Percentiles rank a stretch among this genome's conserved stretches.
phyloP scores from a whole-genome alignment of 2,329 filamentous ascomycete genomes.

The Ceratocystis cubensis region DNA sequence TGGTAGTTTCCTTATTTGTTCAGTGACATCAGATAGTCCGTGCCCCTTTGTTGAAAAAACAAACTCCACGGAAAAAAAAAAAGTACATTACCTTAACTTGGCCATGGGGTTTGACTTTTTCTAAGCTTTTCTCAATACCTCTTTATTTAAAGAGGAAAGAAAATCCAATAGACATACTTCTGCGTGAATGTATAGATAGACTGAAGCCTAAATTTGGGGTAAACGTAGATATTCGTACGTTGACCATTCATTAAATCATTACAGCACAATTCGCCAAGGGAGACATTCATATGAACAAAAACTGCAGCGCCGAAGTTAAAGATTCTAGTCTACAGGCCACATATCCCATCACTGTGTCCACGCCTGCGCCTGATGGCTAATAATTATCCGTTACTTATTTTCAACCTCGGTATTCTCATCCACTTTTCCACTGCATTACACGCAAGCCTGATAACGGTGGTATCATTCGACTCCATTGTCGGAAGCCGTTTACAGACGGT shows the following conservation, averaged over 20 bases:
- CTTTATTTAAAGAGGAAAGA: no score
- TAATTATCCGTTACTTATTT: conserved; percentile 15
- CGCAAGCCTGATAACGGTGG: conserved; percentile 19
- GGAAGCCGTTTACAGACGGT: conserved; percentile 20
- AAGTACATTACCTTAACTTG: neutral
- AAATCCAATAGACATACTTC: no score
- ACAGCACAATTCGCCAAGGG: neutral
- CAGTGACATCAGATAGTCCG: conserved; percentile 11
- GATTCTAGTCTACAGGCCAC: conserved; percentile 19
- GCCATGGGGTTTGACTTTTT: no score
- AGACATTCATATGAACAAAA: conserved; percentile 9
- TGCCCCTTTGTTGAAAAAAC: neutral
- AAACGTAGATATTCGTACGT: neutral
- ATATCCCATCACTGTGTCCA: conserved; percentile 15
- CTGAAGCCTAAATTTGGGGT: neutral
- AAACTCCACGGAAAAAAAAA: neutral
- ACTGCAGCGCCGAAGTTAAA: conserved; percentile 20
- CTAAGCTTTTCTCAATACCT: no score
- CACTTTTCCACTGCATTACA: conserved; percentile 21
- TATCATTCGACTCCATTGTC: conserved; percentile 18
- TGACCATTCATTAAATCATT: neutral
- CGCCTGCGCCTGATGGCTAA: conserved; percentile 14
- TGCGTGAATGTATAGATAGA: no score
- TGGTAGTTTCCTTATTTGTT: neutral
- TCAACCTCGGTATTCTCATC: conserved; percentile 21